Percentiles rank a stretch among this genome's conserved stretches.
Conservation (phyloP, 2,329 filamentous ascomycete genomes). For the Monilinia polystroma region DNA sequence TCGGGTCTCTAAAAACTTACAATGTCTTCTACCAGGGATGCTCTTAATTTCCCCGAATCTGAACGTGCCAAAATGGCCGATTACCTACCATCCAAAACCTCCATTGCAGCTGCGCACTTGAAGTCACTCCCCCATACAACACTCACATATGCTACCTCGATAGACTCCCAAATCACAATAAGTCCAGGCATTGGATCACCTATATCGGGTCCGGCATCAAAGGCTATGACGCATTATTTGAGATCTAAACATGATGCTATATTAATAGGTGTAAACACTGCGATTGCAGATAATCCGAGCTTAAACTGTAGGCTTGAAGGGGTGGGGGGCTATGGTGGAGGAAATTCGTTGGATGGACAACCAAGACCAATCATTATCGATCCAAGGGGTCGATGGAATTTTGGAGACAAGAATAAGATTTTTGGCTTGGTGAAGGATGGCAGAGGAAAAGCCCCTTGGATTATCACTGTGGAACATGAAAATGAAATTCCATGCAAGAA, state of each 20-base stretch:
- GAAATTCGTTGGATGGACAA: slow-evolving; percentile 44
- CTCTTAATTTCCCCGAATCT: slow-evolving; percentile 10
- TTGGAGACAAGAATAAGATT: slow-evolving; percentile 52
- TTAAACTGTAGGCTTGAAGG: slow-evolving; percentile 72
- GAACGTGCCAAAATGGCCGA: slow-evolving; percentile 6
- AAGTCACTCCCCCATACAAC: slow-evolving; percentile 58
- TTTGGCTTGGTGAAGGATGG: slow-evolving; percentile 62
- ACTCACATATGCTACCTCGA: slow-evolving; percentile 85
- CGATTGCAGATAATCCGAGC: slow-evolving; percentile 78
- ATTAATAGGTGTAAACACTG: slow-evolving; percentile 79
- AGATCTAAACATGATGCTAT: slow-evolving; percentile 82
- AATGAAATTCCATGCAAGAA: not conserved
- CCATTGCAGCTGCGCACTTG: not conserved
- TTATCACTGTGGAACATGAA: slow-evolving; percentile 51
- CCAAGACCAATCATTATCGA: slow-evolving; percentile 42
- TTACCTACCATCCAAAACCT: slow-evolving; percentile 19
- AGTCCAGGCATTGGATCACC: slow-evolving; percentile 71
- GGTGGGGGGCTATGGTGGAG: slow-evolving; percentile 43
- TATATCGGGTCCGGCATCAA: slow-evolving; percentile 79
- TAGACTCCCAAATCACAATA: slow-evolving; percentile 63
- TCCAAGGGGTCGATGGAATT: slow-evolving; percentile 17
- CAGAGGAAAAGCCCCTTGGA: slow-evolving; percentile 69
- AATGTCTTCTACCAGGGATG: slow-evolving; percentile 11
- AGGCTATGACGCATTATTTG: slow-evolving; percentile 91
- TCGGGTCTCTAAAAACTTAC: not conserved